Evolutionary conservation across 805 yeast species (phyloP).

Genomic region (Saturnispora serradocipensis): DNA sequence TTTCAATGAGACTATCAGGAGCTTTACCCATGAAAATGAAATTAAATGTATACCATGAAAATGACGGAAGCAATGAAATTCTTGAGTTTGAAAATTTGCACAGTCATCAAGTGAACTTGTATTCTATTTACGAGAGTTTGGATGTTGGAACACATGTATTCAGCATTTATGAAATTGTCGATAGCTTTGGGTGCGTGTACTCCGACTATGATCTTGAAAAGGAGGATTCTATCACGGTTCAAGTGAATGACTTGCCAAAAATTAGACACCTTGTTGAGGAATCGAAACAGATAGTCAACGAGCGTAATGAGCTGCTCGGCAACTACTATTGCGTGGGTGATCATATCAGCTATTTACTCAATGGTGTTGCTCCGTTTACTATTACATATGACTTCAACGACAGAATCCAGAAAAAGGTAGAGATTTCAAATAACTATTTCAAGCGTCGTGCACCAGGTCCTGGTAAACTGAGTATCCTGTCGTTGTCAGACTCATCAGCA

Average conservation of each 20-base stretch:
- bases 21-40: constrained; percentile 52
- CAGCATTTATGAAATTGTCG: constrained; percentile 47
- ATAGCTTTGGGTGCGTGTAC: constrained; percentile 60
- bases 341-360: constrained; percentile 62
- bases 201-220: constrained; percentile 30
- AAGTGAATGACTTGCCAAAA: constrained; percentile 70
- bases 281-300: constrained; percentile 19
- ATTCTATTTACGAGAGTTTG: constrained; percentile 40
- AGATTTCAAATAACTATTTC: constrained; percentile 30
- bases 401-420: constrained; percentile 41
- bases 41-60: constrained; percentile 51
- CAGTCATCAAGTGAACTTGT: constrained; percentile 28
- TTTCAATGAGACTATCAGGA: constrained; percentile 57
- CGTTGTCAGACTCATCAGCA: constrained; percentile 58
- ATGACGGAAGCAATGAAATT: constrained; percentile 43
- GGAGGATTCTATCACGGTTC: constrained; percentile 30
- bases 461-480: constrained; percentile 61
- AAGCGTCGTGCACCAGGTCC: constrained; percentile 72
- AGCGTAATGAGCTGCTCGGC: constrained; percentile 11
- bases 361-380: constrained; percentile 74
- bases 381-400: constrained; percentile 69
- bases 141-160: constrained; percentile 65
- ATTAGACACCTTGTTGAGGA: constrained; percentile 36
- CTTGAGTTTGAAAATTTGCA: constrained; percentile 37
- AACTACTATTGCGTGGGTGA: constrained; percentile 86